phyloP scores from a whole-genome alignment of 1,139 yeast species.

The Hyphopichia buzzinii region DNA sequence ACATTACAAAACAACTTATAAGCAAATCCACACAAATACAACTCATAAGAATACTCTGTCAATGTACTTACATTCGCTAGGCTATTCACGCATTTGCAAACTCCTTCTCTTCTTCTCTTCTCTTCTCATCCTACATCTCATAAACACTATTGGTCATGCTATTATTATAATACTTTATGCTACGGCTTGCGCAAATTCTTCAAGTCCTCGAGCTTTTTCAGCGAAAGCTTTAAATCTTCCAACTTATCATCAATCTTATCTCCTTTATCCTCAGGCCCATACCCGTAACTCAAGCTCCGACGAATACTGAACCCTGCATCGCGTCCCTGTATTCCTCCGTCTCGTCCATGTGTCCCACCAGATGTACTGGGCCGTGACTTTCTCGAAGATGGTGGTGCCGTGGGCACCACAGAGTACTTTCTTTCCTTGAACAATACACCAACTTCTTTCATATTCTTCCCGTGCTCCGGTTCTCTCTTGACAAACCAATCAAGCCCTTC shows the following conservation, averaged over 20 bases:
- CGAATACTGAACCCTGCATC: constrained; percentile 14
- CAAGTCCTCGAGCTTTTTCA: constrained; percentile 15
- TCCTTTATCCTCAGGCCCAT: constrained; percentile 4
- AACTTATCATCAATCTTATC: neutral
- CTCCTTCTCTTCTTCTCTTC: too few species aligned
- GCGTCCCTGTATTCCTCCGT: too few species aligned
- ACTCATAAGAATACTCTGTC: too few species aligned
- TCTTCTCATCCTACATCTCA: too few species aligned
- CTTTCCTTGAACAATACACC: constrained; percentile 66
- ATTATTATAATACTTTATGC: too few species aligned
- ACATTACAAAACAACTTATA: too few species aligned
- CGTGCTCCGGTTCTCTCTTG: constrained; percentile 66
- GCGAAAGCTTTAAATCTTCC: constrained; percentile 4
- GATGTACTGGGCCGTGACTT: constrained; percentile 4
- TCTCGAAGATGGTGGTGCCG: constrained; percentile 53
- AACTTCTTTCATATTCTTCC: constrained; percentile 60
- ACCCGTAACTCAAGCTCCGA: constrained; percentile 17
- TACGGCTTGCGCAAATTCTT: constrained; percentile 17
- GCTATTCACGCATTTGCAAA: too few species aligned
- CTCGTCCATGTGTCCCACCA: too few species aligned
- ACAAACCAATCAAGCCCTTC: constrained; percentile 77
- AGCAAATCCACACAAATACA: too few species aligned
- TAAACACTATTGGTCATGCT: too few species aligned
- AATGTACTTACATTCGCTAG: too few species aligned
- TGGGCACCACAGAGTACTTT: constrained; percentile 70